Evolutionary conservation across 345 rosid species (phyloP), one percentile per base, ranked within the genome.

Genomic region (Rubroshorea leprosula): DNA sequence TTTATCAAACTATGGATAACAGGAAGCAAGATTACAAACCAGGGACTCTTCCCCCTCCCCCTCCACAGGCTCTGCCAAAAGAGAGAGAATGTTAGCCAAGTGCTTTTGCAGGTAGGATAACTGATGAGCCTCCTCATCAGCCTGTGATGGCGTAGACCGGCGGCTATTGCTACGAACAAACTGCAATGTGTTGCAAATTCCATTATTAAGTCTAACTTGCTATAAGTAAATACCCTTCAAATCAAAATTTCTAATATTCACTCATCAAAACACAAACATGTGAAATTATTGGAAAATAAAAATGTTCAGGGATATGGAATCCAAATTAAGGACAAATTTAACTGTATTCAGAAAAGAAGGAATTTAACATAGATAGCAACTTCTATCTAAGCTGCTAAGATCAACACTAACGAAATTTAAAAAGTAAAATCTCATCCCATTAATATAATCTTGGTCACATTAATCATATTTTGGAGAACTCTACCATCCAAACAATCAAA

Each of bases 111-210:
- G 83, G 76, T 94, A 94, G 58, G 97, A 82, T 62, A 94, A 66
- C 26, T 94, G 99, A 78, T 90, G 99, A 72, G 89, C 90, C 82
- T 90, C 99, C 72, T 94, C 99, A 72, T 94, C 99, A 29, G 82
- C 82, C 68, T 81, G 97, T 17, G 99, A 94, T 57, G 97, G 97
- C 95, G 81, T 74, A 74, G 84, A 85, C 57, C 99, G 86, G 50
- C 99, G 88, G 77, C 83, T 87, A 62, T 87, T 90, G 87, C 97
- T 83, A n/a, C 97, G 96, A 31, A 84, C 99, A 69, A 90, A 96
- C 99, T 94, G 85, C 76, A 62, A 66, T 23, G 29, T 47, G 51
- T 67, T 29, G 49, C n/a, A n/a, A 52, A 69, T 55, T 23, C 16
- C 41, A 39, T 49, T 23, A 20, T 58, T 23, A 62, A 55, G 15